Percentiles rank a stretch among this genome's conserved stretches.
Evolutionary conservation across 805 yeast genomes (phyloP).

Genomic region (Candida ponderosae): DNA sequence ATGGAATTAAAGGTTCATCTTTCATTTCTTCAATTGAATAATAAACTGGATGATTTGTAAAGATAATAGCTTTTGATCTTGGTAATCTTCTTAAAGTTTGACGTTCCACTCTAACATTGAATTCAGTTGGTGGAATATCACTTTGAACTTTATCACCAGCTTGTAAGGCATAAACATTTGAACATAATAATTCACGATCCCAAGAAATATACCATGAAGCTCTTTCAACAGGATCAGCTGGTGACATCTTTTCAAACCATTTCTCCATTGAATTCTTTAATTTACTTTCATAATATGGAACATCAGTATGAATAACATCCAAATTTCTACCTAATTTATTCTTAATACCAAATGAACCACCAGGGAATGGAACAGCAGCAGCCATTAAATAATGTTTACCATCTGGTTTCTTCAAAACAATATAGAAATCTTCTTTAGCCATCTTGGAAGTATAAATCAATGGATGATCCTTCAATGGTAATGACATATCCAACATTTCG

Average conservation of each 20-base stretch:
- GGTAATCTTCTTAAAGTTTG: conserved; percentile 67
- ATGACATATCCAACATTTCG: conserved; percentile 51
- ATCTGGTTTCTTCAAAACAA: conserved; percentile 48
- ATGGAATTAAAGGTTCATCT: conserved; percentile 71
- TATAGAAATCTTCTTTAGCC: conserved; percentile 71
- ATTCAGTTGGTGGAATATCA: conserved; percentile 39
- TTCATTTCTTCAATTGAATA: conserved; percentile 76
- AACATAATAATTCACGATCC: conserved; percentile 56
- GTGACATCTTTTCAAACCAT: conserved; percentile 59
- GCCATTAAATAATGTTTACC: conserved; percentile 59
- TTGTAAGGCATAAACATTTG: conserved; percentile 44
- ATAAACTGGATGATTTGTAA: conserved; percentile 73
- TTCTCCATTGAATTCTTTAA: conserved; percentile 64
- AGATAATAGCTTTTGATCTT: conserved; percentile 54
- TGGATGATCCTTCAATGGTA: conserved; percentile 58
- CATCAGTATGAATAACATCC: conserved; percentile 59
- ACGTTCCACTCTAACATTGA: conserved; percentile 64
- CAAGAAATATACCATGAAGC: conserved; percentile 71
- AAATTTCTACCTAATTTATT: conserved; percentile 53
- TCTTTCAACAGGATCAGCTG: conserved; percentile 59
- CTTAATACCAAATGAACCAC: conserved; percentile 62
- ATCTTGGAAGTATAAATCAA: conserved; percentile 52
- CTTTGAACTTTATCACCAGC: conserved; percentile 38
- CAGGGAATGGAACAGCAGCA: conserved; percentile 75
- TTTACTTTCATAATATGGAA: conserved; percentile 63